Percentiles rank a stretch among this genome's conserved stretches.
Evolutionary conservation across 306 rosid genomes (phyloP).

Genomic region (Corylus americana): DNA sequence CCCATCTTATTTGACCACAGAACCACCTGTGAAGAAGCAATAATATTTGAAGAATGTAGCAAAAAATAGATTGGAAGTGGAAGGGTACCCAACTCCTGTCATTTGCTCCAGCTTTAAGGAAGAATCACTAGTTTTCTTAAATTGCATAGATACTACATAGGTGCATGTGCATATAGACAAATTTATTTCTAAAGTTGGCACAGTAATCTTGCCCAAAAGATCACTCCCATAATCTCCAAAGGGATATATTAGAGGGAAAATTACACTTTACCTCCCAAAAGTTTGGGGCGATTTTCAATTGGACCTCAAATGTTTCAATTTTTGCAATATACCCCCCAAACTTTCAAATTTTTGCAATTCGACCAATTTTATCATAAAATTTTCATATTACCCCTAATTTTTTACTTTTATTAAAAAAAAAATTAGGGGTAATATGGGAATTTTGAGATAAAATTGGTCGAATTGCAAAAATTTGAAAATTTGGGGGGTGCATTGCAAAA

Average conservation of each 20-base stretch:
- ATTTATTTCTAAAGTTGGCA: not conserved
- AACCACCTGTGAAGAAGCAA: slow-evolving; percentile 2
- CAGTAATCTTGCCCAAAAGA: not conserved
- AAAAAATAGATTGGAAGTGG: not conserved
- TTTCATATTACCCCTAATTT: too few species aligned
- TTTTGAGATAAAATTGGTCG: too few species aligned
- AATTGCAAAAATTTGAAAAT: too few species aligned
- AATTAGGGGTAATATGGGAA: too few species aligned
- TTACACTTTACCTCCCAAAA: too few species aligned
- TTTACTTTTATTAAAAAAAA: too few species aligned
- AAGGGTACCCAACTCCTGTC: not conserved
- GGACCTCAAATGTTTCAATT: too few species aligned
- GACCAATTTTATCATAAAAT: too few species aligned
- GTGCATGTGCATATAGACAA: not conserved
- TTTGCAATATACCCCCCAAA: too few species aligned
- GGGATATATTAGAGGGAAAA: not conserved
- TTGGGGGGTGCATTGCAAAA: too few species aligned
- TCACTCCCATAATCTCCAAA: not conserved
- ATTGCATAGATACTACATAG: not conserved
- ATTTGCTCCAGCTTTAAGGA: slow-evolving; percentile 2
- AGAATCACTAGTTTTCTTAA: not conserved
- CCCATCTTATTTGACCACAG: not conserved
- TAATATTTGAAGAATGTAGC: not conserved
- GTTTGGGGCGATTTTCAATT: too few species aligned
- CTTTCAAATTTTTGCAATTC: too few species aligned